Evolutionary conservation across 495 filamentous ascomycete species (phyloP), one percentile per base, ranked within the genome.

Genomic region (Aspergillus affinis): DNA sequence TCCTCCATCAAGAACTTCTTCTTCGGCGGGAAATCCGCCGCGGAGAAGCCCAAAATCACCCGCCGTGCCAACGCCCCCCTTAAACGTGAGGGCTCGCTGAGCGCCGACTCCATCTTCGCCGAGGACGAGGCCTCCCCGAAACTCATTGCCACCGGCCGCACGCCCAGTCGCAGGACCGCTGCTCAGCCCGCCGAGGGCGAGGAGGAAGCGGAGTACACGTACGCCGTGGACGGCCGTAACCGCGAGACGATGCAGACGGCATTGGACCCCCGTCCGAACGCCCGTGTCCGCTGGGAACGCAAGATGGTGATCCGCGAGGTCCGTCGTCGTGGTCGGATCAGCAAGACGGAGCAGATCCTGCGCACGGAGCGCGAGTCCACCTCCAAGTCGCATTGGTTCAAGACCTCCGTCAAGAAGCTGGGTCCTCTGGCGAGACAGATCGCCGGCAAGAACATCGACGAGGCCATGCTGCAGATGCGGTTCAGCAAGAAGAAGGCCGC

Each of bases 401-500:
- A 91, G 69, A 96, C 94, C 0, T 88, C 84, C 15, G 73, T 89
- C 53, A 97, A 97, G 85, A 98, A 98, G 80, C 81, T 98, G 52
- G 86, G 85, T 4, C 82, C 86, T 18, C 73, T 98, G 55, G 90
- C 92, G 36, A 82, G 86, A 29, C 94, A 97, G 78, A 94, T 98
- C 67, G 78, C 83, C 0, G 94, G 94, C 45, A 97, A 97, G 86
- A 88, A 86, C 27, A 79, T 98, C 65, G 91, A 90, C 47, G 93
- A 98, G 30, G 94, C 94, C 15, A 90, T 98, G 59, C 74, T 88
- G 62, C 94, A 98, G 82, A 97, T 98, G 93, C 85, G 87, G 41
- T 97, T 92, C 75, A 91, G 86, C 73, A 89, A 90, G 82, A 98
- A 98, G 85, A 93, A 91, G 81, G 90, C 86, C 51, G 91, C 94